Evolutionary conservation across 257 asterid species (phyloP).

Genomic region (Solanum megistacrolobum): DNA sequence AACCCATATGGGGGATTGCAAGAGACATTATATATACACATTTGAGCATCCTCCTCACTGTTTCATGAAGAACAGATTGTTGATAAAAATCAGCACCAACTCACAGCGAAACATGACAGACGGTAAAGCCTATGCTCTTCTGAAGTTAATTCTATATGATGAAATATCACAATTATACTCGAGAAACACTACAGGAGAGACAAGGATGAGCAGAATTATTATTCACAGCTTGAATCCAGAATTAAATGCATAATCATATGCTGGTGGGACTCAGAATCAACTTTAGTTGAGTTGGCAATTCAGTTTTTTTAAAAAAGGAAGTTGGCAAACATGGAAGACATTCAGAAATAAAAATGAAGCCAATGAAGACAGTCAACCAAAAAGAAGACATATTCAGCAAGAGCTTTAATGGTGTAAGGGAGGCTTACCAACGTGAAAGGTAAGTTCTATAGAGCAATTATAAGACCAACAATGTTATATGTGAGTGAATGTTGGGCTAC

Average conservation of each 20-base stretch:
- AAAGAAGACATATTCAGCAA: too few species aligned
- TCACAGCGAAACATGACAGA: neutral
- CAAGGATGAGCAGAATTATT: neutral
- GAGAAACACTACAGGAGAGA: neutral
- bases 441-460: neutral
- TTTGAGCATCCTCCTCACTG: conserved; percentile 81
- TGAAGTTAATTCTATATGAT: neutral
- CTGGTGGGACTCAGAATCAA: neutral
- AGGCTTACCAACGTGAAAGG: too few species aligned
- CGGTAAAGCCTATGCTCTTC: neutral
- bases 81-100: neutral
- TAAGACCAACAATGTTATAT: neutral
- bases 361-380: too few species aligned
- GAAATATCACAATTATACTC: neutral
- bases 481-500: neutral
- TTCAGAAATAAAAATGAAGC: neutral
- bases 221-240: neutral
- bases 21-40: conserved; percentile 77
- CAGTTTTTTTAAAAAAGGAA: neutral
- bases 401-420: too few species aligned
- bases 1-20: conserved; percentile 52
- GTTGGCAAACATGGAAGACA: neutral
- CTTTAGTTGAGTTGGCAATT: neutral
- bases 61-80: neutral
- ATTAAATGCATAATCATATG: neutral